phyloP scores from a whole-genome alignment of 2,329 filamentous ascomycete species.

The Acephala macrosclerotiorum region DNA sequence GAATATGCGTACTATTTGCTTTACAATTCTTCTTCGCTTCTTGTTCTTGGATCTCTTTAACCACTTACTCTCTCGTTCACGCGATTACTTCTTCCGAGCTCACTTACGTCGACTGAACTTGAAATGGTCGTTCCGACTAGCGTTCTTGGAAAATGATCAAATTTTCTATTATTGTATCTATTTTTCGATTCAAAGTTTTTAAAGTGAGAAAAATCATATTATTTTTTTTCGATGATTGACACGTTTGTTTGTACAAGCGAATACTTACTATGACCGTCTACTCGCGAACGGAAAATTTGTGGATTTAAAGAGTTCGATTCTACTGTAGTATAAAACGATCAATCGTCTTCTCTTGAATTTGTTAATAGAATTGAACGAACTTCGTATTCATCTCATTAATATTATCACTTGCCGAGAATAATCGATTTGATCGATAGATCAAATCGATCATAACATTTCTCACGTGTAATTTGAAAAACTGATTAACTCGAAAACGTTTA shows the following conservation, averaged over 20 bases:
- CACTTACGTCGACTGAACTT: background rate
- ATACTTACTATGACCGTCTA: background rate
- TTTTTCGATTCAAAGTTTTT: background rate
- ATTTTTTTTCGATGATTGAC: background rate
- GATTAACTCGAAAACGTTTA: background rate
- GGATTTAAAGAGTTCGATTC: background rate
- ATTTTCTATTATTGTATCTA: background rate
- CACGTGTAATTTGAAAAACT: background rate
- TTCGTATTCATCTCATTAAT: background rate
- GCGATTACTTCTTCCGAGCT: background rate
- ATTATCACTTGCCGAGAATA: slow-evolving; percentile 1
- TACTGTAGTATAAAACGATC: background rate
- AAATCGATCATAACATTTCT: background rate
- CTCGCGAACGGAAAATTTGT: background rate
- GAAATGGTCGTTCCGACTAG: background rate
- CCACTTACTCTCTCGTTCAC: background rate
- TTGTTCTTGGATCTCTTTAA: background rate
- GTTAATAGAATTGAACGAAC: background rate
- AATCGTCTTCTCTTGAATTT: background rate
- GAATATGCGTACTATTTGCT: background rate
- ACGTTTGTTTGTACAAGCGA: background rate
- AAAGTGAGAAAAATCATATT: background rate
- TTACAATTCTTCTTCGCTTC: background rate
- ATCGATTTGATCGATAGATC: background rate
- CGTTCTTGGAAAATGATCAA: background rate